Percentiles rank a stretch among this genome's conserved stretches.
Conservation (phyloP, 306 rosid genomes). For the Hippophae tibetana region DNA sequence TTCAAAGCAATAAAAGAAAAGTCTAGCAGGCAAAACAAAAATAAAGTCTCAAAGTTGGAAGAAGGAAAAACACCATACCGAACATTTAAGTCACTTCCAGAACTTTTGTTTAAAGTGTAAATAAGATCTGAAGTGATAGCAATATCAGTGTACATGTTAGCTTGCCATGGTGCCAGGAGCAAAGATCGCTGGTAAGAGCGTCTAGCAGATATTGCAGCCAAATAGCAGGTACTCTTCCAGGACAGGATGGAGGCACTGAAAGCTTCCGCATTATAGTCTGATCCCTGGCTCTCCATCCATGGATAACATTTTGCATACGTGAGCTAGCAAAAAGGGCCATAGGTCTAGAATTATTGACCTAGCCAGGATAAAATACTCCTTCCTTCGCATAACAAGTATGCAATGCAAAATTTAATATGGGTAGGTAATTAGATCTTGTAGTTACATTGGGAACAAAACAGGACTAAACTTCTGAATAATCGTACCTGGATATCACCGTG, state of each 20-base stretch:
- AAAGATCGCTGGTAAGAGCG: conserved; percentile 79
- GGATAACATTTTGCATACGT: conserved; percentile 80
- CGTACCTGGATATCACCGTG: conserved; percentile 81
- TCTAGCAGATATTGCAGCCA: conserved; percentile 57
- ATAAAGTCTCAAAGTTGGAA: conserved; percentile 8
- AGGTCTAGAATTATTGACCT: conserved; percentile 8
- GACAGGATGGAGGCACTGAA: conserved; percentile 57
- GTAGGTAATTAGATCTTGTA: conserved; percentile 2
- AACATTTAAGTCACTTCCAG: conserved; percentile 27
- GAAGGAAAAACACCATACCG: conserved; percentile 45
- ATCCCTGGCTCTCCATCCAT: conserved; percentile 55
- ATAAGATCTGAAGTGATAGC: conserved; percentile 60
- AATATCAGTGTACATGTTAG: conserved; percentile 70
- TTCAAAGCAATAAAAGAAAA: conserved; percentile 3
- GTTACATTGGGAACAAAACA: neutral
- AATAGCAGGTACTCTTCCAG: conserved; percentile 57
- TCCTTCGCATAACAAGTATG: neutral
- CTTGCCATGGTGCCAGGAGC: conserved; percentile 87
- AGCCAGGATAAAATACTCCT: conserved; percentile 6
- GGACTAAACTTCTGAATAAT: neutral
- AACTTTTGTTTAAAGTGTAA: conserved; percentile 25
- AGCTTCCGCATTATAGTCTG: conserved; percentile 48
- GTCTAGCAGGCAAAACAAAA: conserved; percentile 1
- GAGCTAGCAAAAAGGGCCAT: conserved; percentile 43
- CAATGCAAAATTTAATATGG: neutral